A percentile compares a stretch with the other conserved stretches of the same genome.
These are phyloP conservation scores for Lagerstroemia speciosa DNA, from an alignment of 345 rosid genomes.

Conservation along the genomic window DNA sequence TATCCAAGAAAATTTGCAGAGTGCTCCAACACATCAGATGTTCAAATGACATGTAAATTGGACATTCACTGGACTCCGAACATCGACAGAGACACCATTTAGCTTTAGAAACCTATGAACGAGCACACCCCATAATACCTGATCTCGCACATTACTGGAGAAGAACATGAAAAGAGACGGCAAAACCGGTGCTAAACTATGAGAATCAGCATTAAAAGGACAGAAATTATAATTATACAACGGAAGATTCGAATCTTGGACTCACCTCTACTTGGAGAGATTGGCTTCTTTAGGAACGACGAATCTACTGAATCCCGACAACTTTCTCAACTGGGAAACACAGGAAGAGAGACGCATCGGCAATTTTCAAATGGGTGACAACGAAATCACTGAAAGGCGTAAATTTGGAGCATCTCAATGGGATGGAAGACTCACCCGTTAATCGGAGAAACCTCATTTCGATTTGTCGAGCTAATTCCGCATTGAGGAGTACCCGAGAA, in stretches of 20 bases:
- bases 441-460: background rate
- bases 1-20: background rate
- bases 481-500: background rate
- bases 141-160: background rate
- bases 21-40: background rate
- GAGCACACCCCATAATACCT: background rate
- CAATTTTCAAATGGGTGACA: background rate
- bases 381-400: background rate
- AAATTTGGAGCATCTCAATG: background rate
- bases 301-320: background rate
- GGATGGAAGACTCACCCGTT: background rate
- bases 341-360: background rate
- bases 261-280: background rate
- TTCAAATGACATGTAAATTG: background rate
- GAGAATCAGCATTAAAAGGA: background rate
- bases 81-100: no score
- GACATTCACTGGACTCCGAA: no score
- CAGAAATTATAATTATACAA: background rate
- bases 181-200: background rate
- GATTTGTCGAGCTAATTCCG: background rate
- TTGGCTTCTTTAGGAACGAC: background rate
- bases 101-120: no score
- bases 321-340: background rate
- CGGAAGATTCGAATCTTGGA: background rate
- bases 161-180: no score